Base-by-base conservation (phyloP, 1,139 yeast species). In the Meyerozyma guilliermondii region DNA sequence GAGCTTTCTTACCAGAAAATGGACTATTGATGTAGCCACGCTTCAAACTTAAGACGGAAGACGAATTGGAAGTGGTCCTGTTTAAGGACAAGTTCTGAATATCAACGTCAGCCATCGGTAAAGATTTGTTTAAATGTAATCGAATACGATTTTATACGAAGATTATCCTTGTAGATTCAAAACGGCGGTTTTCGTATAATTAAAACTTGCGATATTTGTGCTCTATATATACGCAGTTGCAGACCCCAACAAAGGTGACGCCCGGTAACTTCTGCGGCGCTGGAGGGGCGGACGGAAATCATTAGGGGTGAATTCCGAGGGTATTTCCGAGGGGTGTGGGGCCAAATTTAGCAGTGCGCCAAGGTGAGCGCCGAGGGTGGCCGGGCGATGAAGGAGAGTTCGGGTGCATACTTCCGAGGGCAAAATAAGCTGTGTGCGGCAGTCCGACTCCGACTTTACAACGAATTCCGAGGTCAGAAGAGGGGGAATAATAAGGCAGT, bases 1-100 rank as follows among this genome's bases (percentile, higher is more conserved):
- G 98, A 45, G 78, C 76, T 55, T 83, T 85, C 60, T 87, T 88
- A 34, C 94, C 96, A 34, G 81, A 77, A 58, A 88, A 91, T 4
- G 87, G 85, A 39, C 80, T 72, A 42, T 85, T 79, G 47, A 80
- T 79, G 68, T 91, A 89, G 48, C 89, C 96, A 29, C 65, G 72
- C 48, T 66, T 68, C 46, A 60, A 53, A 41, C 66, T 61, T 31
- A 60, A 57, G 27, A 65, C 60, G 22, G 72, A 66, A 18, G 70
- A 63, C 10, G 66, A 50, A 46, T 66, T 64, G 39, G 72, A 66
- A 30, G 47, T 47, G 13, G 60, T 54, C 43, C 51, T 57, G 24
- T 57, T 50, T 38, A 64, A 52, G n/a, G 59, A 50, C 43, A 64
- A 62, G 44, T 48, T 42, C 41, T 58, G 57, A 22, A 61, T 48